A percentile compares a stretch with the other conserved stretches of the same genome.
Evolutionary conservation across 2,329 filamentous ascomycete species (phyloP).

Genomic region (Trichoderma sp.): DNA sequence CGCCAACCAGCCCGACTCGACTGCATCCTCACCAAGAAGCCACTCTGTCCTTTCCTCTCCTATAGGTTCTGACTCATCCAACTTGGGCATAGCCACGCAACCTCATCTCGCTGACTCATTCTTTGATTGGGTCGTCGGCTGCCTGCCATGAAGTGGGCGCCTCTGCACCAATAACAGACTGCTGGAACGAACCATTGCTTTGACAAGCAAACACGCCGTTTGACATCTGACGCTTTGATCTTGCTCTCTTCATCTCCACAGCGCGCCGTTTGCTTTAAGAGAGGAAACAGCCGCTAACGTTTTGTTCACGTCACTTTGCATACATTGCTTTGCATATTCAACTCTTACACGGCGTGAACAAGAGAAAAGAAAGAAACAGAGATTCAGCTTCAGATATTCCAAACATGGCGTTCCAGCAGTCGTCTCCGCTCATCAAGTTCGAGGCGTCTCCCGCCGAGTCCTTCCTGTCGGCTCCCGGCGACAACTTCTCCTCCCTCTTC

Average conservation of each 20-base stretch:
- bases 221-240: background rate
- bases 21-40: slow-evolving; percentile 1
- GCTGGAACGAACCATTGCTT: slow-evolving; percentile 20
- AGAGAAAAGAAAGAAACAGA: background rate
- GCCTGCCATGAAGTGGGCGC: slow-evolving; percentile 32
- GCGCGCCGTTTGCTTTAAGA: slow-evolving; percentile 22
- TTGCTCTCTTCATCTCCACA: slow-evolving; percentile 12
- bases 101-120: slow-evolving; percentile 29
- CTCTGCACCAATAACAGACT: slow-evolving; percentile 27
- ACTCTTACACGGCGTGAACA: background rate
- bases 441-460: slow-evolving; percentile 58
- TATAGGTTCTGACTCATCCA: slow-evolving; percentile 31
- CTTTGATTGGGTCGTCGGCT: slow-evolving; percentile 25
- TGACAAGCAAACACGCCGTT: background rate
- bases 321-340: background rate
- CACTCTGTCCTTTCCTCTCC: slow-evolving; percentile 26
- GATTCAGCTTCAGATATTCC: slow-evolving; percentile 21
- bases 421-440: slow-evolving; percentile 52
- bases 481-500: slow-evolving; percentile 54
- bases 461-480: slow-evolving; percentile 52
- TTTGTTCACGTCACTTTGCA: background rate
- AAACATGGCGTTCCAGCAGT: slow-evolving; percentile 45
- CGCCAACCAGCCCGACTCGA: slow-evolving; percentile 13
- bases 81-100: slow-evolving; percentile 12
- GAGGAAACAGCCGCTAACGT: slow-evolving; percentile 24